Evolutionary conservation across 495 filamentous ascomycete species (phyloP).

Genomic region (Xylaria castorea): DNA sequence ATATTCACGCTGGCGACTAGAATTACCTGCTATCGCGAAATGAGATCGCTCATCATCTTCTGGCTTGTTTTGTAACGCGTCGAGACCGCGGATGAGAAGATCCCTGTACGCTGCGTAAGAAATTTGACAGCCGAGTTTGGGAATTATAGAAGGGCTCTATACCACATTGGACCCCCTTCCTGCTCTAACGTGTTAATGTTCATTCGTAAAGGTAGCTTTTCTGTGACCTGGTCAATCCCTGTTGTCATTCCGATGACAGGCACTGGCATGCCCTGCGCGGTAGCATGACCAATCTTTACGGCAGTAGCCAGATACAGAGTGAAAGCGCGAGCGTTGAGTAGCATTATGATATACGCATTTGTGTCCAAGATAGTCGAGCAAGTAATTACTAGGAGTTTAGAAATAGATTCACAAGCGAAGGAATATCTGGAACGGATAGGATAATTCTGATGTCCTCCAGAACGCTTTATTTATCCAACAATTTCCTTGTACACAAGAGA

Average conservation of each 20-base stretch:
- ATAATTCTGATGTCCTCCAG: neutral
- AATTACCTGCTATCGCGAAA: conserved; percentile 56
- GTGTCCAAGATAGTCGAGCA: neutral
- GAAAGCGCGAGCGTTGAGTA: neutral
- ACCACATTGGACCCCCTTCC: conserved; percentile 51
- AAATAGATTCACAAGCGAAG: neutral
- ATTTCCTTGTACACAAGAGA: neutral
- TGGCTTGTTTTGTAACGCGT: conserved; percentile 46
- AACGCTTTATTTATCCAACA: neutral
- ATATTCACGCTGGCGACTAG: neutral
- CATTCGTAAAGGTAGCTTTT: conserved; percentile 42
- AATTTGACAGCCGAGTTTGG: neutral
- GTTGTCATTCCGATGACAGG: conserved; percentile 46
- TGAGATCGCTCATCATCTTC: conserved; percentile 55
- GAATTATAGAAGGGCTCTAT: conserved; percentile 3
- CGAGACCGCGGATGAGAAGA: conserved; percentile 54
- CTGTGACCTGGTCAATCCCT: conserved; percentile 45
- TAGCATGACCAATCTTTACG: neutral
- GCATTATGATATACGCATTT: neutral
- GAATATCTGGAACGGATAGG: neutral
- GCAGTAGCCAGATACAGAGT: conserved; percentile 12
- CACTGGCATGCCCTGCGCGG: conserved; percentile 30
- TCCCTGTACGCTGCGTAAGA: conserved; percentile 38
- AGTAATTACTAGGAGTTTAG: neutral
- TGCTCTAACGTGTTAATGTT: conserved; percentile 48